Conservation (phyloP, 768 basidiomycete species). For the Kwoniella bestiolae region DNA sequence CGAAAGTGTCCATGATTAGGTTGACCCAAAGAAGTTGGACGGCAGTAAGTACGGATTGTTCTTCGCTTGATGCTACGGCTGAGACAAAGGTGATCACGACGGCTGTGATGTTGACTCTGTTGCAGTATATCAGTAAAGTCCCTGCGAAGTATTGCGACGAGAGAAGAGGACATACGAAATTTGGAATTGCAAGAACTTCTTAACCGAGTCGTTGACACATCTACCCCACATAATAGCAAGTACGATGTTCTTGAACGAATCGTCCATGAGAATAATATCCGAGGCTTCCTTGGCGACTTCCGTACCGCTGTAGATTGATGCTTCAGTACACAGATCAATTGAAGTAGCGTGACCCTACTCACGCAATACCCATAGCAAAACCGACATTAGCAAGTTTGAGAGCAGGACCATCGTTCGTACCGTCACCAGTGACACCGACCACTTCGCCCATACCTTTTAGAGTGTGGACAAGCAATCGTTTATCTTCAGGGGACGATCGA, state of each 20-base stretch:
- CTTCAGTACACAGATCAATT: conserved; percentile 2
- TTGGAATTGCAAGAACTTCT: conserved; percentile 95
- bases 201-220: conserved; percentile 95
- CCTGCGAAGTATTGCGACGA: background rate
- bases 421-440: conserved; percentile 90
- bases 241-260: conserved; percentile 83
- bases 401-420: conserved; percentile 96
- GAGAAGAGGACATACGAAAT: conserved; percentile 32
- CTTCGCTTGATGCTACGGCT: conserved; percentile 75
- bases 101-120: conserved; percentile 84
- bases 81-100: conserved; percentile 92
- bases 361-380: conserved; percentile 65
- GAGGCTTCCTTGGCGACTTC: conserved; percentile 99
- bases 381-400: conserved; percentile 95
- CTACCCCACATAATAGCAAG: conserved; percentile 99
- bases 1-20: conserved; percentile 87
- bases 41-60: conserved; percentile 85
- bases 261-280: conserved; percentile 91
- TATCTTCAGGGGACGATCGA: conserved; percentile 95
- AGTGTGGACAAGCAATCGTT: conserved; percentile 87
- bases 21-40: conserved; percentile 99
- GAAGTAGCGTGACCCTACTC: no score
- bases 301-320: conserved; percentile 88
- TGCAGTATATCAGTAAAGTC: conserved; percentile 55
- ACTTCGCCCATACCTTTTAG: conserved; percentile 85